Base-by-base conservation (phyloP, 2,329 filamentous ascomycete species). In the Penicillium sp. region DNA sequence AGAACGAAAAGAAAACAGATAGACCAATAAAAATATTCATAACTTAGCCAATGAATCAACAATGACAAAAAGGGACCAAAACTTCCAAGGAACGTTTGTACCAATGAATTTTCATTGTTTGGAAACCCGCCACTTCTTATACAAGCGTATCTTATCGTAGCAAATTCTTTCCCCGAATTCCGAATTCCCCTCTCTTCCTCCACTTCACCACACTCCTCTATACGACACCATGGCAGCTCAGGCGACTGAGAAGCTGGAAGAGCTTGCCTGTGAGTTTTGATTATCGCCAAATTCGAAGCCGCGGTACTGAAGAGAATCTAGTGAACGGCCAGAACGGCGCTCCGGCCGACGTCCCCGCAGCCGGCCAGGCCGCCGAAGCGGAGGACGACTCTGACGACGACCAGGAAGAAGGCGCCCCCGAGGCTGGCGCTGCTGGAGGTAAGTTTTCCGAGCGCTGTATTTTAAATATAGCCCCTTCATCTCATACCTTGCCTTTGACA, bases 381-480 rank as follows among this genome's bases (percentile, higher is more conserved):
- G 82, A 83, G 63, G 79, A 82, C 62, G 81, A 83, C 57, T 83
- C 81, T 22, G 82, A 84, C 50, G 82, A 84, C 55, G 79, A 80
- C 57, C 80, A 80, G 55, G 80, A 81, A 29, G 80, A 80, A 43
- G 80, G 68, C 65, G 74, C 65, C 26, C 65, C 69, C 27, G 79
- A 76, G n/a, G 73, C 67, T 47, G 71, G 67, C 37, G 71, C 70
- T 50, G 67, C 69, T 60, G 74, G 73, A 69, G 74, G 72, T 73
- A 60, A 56, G 69, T 64, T 52, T 33, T 33, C 10, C 16, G 3
- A 16, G 2, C 5, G 19, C 31, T 16, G 3, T 39, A 11, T 16
- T 11, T n/a, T 3, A 35, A 16, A 19, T 10, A 49, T 3, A 3
- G 21, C 5, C 10, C 13, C 19, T 24, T 41, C 5, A 11, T 19